Evolutionary conservation across 192 early-diverging fungal species (phyloP).

Genomic region (Paraglomus occultum): DNA sequence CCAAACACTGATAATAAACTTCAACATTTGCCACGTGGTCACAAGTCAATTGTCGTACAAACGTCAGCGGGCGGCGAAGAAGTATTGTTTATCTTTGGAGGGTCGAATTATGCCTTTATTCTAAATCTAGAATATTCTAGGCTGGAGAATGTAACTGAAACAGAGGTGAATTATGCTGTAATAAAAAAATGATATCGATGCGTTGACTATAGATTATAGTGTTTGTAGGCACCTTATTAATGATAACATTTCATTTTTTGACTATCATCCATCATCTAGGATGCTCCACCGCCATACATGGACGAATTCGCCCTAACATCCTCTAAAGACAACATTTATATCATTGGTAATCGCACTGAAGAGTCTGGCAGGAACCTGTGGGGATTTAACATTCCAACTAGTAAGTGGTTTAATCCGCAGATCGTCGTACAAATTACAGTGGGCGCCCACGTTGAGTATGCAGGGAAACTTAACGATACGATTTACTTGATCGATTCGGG

Average conservation of each 20-base stretch:
- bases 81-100: neutral
- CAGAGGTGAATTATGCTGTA: too few species aligned
- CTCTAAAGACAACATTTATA: neutral
- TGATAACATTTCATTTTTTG: too few species aligned
- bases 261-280: too few species aligned
- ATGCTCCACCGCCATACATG: neutral
- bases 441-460: neutral
- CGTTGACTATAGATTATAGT: too few species aligned
- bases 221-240: too few species aligned
- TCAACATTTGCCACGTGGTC: neutral
- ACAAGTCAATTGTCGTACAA: neutral
- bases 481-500: neutral
- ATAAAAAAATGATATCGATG: too few species aligned
- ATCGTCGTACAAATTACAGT: neutral
- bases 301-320: neutral
- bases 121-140: neutral
- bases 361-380: neutral
- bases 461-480: neutral
- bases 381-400: neutral
- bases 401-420: neutral
- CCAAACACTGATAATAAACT: too few species aligned
- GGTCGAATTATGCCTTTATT: neutral
- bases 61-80: neutral
- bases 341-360: neutral
- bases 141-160: neutral